Base-by-base conservation (phyloP, 2,329 filamentous ascomycete species). In the Fusarium liriodendri region DNA sequence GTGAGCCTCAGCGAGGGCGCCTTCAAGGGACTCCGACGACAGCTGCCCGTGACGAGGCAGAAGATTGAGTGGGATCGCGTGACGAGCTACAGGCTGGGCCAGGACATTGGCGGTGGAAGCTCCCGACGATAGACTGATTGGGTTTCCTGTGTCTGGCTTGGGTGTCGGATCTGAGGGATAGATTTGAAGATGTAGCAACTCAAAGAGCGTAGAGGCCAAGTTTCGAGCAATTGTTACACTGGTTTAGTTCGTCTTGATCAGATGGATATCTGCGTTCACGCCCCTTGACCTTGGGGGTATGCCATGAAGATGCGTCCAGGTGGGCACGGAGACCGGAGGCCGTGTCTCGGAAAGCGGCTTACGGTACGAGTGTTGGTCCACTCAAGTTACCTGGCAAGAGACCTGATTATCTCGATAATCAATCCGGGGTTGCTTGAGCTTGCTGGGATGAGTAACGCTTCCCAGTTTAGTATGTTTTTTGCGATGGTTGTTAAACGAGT, bases 11-110 rank as follows among this genome's bases (percentile, higher is more conserved):
- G 95, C 80, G 97, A 99, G 85, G 96, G 95, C 11, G 94, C 95
- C 1, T 99, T 99, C 86, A 99, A 98, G 89, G 91, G 92, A 2
- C 84, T 99, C 82, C 91, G 97, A 80, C 91, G 97, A 84, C 97
- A 98, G 85, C 86, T 99, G 81, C 97, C 97, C 1, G 95, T 99
- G 69, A 99, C 97, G 71, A 92, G 97, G 80, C 97, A 99, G 87
- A 98, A 98, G 89, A 96, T 99, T 77, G 97, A 99, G 85, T 99
- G 97, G 97, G 96, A 99, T 84, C 98, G 98, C 87, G 94, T 99
- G 76, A 93, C 94, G 54, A 95, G 95, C 77, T 99, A 99, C 86
- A 89, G 95, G 70, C 87, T 97, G 76, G 93, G 94, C 29, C 93
- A 95, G 83, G 93, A 94, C 80, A 94, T 95, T 82, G 91, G 92